A percentile compares a stretch with the other conserved stretches of the same genome.
phyloP scores from a whole-genome alignment of 2,329 filamentous ascomycete genomes.

The Colletotrichum sansevieriae region DNA sequence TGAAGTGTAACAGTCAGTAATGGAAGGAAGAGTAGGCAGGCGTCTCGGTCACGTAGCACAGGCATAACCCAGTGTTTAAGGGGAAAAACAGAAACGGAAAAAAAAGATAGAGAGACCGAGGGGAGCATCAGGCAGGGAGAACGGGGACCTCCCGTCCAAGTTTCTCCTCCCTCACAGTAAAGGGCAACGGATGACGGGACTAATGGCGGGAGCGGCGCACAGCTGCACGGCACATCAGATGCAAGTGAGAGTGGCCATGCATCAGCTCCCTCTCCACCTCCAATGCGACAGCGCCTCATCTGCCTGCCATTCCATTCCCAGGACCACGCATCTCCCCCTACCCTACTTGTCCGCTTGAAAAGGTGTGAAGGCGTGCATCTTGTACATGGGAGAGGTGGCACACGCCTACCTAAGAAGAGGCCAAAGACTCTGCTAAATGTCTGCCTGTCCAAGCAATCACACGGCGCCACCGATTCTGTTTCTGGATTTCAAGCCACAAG shows the following conservation, averaged over 20 bases:
- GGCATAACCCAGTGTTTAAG: no score
- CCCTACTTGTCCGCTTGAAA: neutral
- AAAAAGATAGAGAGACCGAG: no score
- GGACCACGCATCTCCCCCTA: no score
- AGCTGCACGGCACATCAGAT: slow-evolving; percentile 26
- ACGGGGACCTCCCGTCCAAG: neutral
- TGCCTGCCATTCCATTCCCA: slow-evolving; percentile 8
- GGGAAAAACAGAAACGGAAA: no score
- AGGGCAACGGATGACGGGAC: neutral
- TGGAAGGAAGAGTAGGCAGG: no score
- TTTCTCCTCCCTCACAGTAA: neutral
- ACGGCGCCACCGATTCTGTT: slow-evolving; percentile 31
- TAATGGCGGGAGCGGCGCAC: neutral
- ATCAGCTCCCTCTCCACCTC: neutral
- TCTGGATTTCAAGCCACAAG: neutral
- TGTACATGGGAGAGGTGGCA: no score
- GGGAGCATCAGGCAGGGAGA: neutral
- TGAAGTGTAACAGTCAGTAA: no score
- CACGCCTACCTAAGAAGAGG: neutral
- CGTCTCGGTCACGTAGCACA: no score
- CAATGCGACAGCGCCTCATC: slow-evolving; percentile 26
- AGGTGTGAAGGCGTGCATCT: neutral
- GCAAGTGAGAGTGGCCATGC: slow-evolving; percentile 14
- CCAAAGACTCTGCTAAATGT: neutral
- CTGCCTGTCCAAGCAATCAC: slow-evolving; percentile 18